Base-by-base conservation (phyloP, 768 basidiomycete species). In the Leccinum aurantiacum region DNA sequence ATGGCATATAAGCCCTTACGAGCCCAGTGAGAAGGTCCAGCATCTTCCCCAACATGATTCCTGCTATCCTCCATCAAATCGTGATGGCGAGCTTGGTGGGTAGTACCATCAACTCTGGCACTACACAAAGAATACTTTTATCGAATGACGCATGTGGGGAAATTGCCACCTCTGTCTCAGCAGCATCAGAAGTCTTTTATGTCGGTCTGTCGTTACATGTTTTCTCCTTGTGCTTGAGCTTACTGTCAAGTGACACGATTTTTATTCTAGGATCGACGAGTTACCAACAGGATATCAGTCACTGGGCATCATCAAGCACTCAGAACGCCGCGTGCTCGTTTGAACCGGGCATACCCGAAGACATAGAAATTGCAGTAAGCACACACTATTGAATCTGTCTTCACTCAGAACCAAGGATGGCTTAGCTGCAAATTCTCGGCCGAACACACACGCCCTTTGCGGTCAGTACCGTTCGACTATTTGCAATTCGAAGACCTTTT, bases 341-440 rank as follows among this genome's bases (percentile, higher is more conserved):
- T 9, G 82, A 86, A 63, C 86, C 86, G 3, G 83, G 81, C 10
- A 82, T 77, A 1, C 72, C 79, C 0, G 74, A 76, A 6, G 86
- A 89, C 57, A 69, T 88, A 31, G 77, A 73, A 1, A 70, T 63
- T 0, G 83, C 83, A 15, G 87, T 86, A 19, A 44, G 64, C 22
- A 50, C 11, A 6, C 11, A 4, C 19, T 22, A 24, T 9, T 25
- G 9, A 6, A 19, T 9, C 15, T 22, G 8, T 6, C 1, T 25
- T 11, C 38, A 41, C 2, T n/a, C 33, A 46, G 10, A 47, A 33
- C 31, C 38, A 24, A 53, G 10, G n/a, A 35, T 8, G 8, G n/a
- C 0, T 53, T 22, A 67, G 69, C 54, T 61, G 3, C 56, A 27
- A 58, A 59, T 62, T 27, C n/a, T 64, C 78, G 83, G 83, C 78